Evolutionary conservation across 2,329 filamentous ascomycete species (phyloP).

Genomic region (Pyrenophora seminiperda): DNA sequence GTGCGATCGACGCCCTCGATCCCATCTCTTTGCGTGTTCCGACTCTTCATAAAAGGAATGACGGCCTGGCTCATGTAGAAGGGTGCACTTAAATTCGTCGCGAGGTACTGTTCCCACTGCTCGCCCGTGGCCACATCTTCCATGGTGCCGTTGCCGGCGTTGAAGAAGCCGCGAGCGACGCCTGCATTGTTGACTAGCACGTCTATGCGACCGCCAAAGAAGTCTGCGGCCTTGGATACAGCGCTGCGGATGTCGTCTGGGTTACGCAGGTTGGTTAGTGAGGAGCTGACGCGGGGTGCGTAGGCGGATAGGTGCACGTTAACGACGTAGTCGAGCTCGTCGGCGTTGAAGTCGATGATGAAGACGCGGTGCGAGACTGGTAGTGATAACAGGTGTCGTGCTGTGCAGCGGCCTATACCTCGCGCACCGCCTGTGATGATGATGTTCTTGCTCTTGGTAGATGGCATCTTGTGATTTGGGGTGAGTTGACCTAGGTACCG

Average conservation of each 20-base stretch:
- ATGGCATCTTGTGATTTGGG: constrained; percentile 17
- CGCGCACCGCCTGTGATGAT: constrained; percentile 51
- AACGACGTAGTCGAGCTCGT: constrained; percentile 40
- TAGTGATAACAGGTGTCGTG: constrained; percentile 48
- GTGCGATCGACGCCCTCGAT: constrained; percentile 18
- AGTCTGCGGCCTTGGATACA: constrained; percentile 46
- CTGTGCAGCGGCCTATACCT: constrained; percentile 53
- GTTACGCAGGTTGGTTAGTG: constrained; percentile 48
- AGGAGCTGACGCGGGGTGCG: constrained; percentile 33
- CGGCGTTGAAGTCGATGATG: constrained; percentile 51
- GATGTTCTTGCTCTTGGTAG: constrained; percentile 32
- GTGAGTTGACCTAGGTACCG: not conserved
- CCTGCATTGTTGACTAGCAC: constrained; percentile 42
- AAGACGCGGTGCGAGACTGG: constrained; percentile 50
- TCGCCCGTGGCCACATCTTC: constrained; percentile 28
- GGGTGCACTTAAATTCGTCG: constrained; percentile 29
- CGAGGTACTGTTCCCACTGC: constrained; percentile 32
- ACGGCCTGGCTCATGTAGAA: constrained; percentile 32
- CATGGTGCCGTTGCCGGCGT: constrained; percentile 31
- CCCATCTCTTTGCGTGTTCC: constrained; percentile 22
- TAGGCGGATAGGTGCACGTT: constrained; percentile 39
- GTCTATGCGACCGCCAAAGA: constrained; percentile 42
- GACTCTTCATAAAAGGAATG: constrained; percentile 29
- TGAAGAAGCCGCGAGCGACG: constrained; percentile 31
- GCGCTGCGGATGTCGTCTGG: constrained; percentile 32